These are phyloP conservation scores for Xylariaceae sp. DNA, from an alignment of 2,329 filamentous ascomycete species.

Conservation along the genomic window DNA sequence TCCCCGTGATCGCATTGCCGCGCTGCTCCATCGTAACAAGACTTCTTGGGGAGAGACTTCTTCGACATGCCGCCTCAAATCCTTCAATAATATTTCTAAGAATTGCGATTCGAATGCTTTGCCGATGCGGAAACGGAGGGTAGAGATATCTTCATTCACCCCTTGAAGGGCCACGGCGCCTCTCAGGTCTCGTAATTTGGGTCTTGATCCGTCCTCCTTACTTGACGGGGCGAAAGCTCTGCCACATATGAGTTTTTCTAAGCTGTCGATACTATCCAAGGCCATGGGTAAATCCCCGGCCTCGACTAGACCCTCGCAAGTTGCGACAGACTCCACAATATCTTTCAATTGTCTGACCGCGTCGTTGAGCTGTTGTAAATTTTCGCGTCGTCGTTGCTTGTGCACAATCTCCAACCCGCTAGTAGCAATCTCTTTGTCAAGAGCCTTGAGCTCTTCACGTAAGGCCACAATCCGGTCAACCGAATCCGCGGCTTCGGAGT, in stretches of 20 bases:
- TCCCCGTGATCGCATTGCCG: constrained; percentile 69
- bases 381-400: constrained; percentile 76
- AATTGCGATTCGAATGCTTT: constrained; percentile 83
- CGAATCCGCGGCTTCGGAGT: constrained; percentile 87
- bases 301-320: constrained; percentile 78
- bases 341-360: constrained; percentile 78
- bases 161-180: constrained; percentile 75
- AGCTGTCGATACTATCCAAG: constrained; percentile 68
- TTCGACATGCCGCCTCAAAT: constrained; percentile 76
- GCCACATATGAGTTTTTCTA: constrained; percentile 79
- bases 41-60: constrained; percentile 69
- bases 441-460: constrained; percentile 69
- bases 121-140: constrained; percentile 75
- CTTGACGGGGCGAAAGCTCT: constrained; percentile 43
- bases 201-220: constrained; percentile 29
- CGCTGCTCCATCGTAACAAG: constrained; percentile 77
- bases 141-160: constrained; percentile 70
- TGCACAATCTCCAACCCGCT: constrained; percentile 83
- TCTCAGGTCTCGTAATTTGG: constrained; percentile 63
- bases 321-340: constrained; percentile 69
- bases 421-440: constrained; percentile 84
- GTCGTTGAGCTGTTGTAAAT: constrained; percentile 75
- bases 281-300: constrained; percentile 79
- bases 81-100: constrained; percentile 69
- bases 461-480: constrained; percentile 80